Base-by-base conservation (phyloP, 257 asterid species). In the Penstemon barbatus region DNA sequence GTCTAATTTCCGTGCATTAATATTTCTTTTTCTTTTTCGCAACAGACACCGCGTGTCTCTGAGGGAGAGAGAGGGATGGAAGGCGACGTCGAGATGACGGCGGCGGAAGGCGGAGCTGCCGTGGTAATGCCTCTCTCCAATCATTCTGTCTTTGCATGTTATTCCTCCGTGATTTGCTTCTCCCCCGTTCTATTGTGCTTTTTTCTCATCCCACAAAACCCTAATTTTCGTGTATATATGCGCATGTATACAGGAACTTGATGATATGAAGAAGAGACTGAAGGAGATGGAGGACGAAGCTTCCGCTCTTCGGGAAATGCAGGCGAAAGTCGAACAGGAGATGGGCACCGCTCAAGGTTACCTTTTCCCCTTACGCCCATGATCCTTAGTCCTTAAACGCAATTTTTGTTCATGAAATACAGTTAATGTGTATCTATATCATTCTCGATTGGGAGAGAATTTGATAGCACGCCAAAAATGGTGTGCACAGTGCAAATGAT, bases 221-320 rank as follows among this genome's bases (percentile, higher is more conserved):
- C 91, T 85, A 85, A 55, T 40, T 13, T 39, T 58, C 39, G 10
- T 61, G 6, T 11, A 5, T 46, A 54, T 69, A 12, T 65, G 68
- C 66, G 10, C 52, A 33, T 58, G 4, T 57, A n/a, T 67, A 18
- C 64, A 88, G 96, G 96, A 82, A 82, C 75, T 89, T 72, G 86
- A 81, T 69, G 94, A 80, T 71, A 85, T 89, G 90, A 89, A 86
- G 83, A 86, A 86, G 85, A 81, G 96, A 61, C 67, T 89, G 74
- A 89, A 89, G 82, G 96, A 89, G 75, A 89, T 86, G 90, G 94
- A 86, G 79, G 94, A 86, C 9, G 96, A 89, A 70, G 86, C 94
- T 52, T 83, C 94, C 7, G 90, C 94, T 66, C 94, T 89, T 56
- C 94, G 89, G 40, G 91, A 89, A 79, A 84, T 89, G 94, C 94